Conservation (phyloP, 192 early-diverging fungal genomes). For the Gaertneriomyces semiglobifer region DNA sequence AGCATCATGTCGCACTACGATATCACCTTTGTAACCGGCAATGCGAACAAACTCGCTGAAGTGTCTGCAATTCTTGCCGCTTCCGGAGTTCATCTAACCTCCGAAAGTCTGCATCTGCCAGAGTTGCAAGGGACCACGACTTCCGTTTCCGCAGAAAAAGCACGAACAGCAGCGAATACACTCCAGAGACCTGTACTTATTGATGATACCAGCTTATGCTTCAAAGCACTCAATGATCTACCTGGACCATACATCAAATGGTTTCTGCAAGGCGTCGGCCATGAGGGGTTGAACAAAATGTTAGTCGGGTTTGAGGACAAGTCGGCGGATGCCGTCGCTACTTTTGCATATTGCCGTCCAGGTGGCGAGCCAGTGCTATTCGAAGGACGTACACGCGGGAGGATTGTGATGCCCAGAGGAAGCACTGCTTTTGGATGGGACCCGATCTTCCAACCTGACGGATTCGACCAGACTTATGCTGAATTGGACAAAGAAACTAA, state of each 20-base stretch:
- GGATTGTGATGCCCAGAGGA: constrained; percentile 82
- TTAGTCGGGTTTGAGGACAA: constrained; percentile 85
- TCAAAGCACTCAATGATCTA: constrained; percentile 83
- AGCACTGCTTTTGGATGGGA: constrained; percentile 92
- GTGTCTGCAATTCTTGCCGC: constrained; percentile 73
- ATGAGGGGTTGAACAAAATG: constrained; percentile 79
- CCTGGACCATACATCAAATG: constrained; percentile 97
- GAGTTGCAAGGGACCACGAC: constrained; percentile 86
- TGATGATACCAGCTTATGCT: constrained; percentile 93
- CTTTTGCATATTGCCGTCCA: constrained; percentile 80
- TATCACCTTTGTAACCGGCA: constrained; percentile 89
- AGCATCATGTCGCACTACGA: too few species aligned
- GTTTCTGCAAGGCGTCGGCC: constrained; percentile 82
- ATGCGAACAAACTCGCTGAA: constrained; percentile 92
- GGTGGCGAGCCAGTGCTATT: constrained; percentile 70
- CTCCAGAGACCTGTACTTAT: constrained; percentile 56
- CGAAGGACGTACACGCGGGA: constrained; percentile 79
- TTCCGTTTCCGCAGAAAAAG: constrained; percentile 79
- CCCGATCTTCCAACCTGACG: constrained; percentile 85
- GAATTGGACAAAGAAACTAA: constrained; percentile 83
- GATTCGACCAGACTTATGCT: constrained; percentile 65
- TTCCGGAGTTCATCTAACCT: constrained; percentile 59
- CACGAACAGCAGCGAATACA: constrained; percentile 62
- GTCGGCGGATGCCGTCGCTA: constrained; percentile 81
- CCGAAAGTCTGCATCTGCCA: constrained; percentile 76